These are phyloP conservation scores for Hymenoscyphus fructigenus DNA, from an alignment of 2,329 filamentous ascomycete species.

Conservation along the genomic window DNA sequence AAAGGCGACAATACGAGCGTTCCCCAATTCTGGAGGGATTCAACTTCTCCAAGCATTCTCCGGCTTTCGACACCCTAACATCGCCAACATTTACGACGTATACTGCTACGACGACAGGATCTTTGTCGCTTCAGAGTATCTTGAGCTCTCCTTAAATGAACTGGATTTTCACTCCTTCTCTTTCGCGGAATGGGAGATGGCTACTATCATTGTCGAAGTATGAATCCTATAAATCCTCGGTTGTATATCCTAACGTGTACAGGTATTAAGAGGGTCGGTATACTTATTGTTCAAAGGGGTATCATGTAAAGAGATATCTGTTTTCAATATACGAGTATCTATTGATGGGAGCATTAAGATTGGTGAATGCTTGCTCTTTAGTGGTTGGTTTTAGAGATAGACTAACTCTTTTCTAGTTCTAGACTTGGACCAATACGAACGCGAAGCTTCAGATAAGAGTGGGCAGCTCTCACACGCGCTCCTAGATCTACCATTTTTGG, in stretches of 20 bases:
- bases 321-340: slow-evolving; percentile 15
- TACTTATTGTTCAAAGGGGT: slow-evolving; percentile 15
- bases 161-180: slow-evolving; percentile 10
- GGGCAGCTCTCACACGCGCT: slow-evolving; percentile 8
- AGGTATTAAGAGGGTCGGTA: slow-evolving; percentile 13
- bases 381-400: background rate
- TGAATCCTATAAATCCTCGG: slow-evolving; percentile 19
- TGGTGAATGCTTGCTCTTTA: slow-evolving; percentile 1
- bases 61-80: slow-evolving; percentile 12
- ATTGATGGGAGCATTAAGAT: slow-evolving; percentile 13
- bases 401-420: slow-evolving; percentile 11
- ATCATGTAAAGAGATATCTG: slow-evolving; percentile 14
- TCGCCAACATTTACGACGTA: slow-evolving; percentile 14
- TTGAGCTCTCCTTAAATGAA: slow-evolving; percentile 15
- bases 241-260: slow-evolving; percentile 10
- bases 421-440: slow-evolving; percentile 12
- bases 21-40: slow-evolving; percentile 9
- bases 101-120: slow-evolving; percentile 14
- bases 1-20: slow-evolving; percentile 5
- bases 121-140: slow-evolving; percentile 12
- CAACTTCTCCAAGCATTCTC: slow-evolving; percentile 21
- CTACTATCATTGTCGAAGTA: slow-evolving; percentile 15
- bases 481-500: slow-evolving; percentile 11
- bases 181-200: slow-evolving; percentile 16
- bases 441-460: slow-evolving; percentile 10